phyloP scores from a whole-genome alignment of 2,329 filamentous ascomycete species.

The Grosmannia serpens region DNA sequence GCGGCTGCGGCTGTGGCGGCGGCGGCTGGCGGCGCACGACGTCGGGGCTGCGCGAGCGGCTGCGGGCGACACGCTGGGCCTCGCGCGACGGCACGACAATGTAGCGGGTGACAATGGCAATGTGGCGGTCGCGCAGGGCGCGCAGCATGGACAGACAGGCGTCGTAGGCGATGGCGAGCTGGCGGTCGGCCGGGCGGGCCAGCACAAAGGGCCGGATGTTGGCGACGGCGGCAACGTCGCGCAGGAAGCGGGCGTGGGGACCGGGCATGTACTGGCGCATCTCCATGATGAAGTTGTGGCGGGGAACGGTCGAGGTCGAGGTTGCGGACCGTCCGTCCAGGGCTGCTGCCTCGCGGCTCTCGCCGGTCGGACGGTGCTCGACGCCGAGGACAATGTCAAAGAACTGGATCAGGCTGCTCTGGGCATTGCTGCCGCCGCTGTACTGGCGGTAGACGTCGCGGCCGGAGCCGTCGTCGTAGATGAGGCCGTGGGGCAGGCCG shows the following conservation, averaged over 20 bases:
- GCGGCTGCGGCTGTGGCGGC: background rate
- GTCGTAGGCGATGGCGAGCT: conserved; percentile 73
- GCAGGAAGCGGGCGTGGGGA: conserved; percentile 77
- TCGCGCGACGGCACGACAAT: conserved; percentile 83
- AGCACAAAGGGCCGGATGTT: conserved; percentile 83
- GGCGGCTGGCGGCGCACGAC: conserved; percentile 18
- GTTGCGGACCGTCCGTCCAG: background rate
- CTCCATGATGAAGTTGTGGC: conserved; percentile 87
- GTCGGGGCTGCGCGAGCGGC: conserved; percentile 47
- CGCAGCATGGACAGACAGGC: conserved; percentile 66
- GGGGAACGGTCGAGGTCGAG: conserved; percentile 19
- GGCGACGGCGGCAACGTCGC: conserved; percentile 65
- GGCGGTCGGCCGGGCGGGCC: conserved; percentile 37
- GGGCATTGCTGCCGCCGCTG: conserved; percentile 89
- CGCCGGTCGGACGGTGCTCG: conserved; percentile 78
- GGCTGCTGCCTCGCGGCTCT: conserved; percentile 19
- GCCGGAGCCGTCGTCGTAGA: conserved; percentile 73
- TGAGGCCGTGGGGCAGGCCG: conserved; percentile 73
- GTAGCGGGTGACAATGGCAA: conserved; percentile 90
- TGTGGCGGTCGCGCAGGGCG: conserved; percentile 80
- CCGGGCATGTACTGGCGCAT: conserved; percentile 98
- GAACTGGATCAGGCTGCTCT: conserved; percentile 94
- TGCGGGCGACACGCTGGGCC: conserved; percentile 44
- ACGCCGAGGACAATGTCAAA: conserved; percentile 88
- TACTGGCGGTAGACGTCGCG: conserved; percentile 66